Percentiles rank a stretch among this genome's conserved stretches.
These are phyloP conservation scores for Coprinopsis marcescibilis DNA, from an alignment of 768 basidiomycete species.

Conservation along the genomic window DNA sequence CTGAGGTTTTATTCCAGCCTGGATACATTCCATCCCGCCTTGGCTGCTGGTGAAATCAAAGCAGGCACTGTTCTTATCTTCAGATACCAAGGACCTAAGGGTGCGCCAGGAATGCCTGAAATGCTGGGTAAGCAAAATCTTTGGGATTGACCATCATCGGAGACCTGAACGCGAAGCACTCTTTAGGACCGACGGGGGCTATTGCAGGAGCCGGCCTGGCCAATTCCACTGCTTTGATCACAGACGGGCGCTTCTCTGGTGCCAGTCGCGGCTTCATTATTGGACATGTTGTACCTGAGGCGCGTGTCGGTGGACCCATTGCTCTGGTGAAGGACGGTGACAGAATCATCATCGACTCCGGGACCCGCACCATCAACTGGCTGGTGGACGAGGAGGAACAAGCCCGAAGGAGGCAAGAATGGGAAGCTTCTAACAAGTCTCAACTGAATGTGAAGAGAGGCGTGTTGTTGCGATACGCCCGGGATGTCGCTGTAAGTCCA, in stretches of 20 bases:
- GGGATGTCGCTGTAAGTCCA: conserved; percentile 75
- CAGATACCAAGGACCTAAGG: conserved; percentile 86
- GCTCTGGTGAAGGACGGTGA: conserved; percentile 85
- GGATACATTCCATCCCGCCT: conserved; percentile 65
- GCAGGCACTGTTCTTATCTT: conserved; percentile 74
- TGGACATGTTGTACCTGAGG: conserved; percentile 58
- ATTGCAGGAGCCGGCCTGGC: conserved; percentile 82
- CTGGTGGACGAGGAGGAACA: conserved; percentile 64
- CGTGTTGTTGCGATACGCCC: conserved; percentile 71
- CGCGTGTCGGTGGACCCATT: conserved; percentile 79
- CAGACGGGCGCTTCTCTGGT: conserved; percentile 87
- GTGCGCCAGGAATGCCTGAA: conserved; percentile 92
- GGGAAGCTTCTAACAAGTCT: conserved; percentile 63
- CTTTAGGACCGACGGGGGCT: conserved; percentile 69
- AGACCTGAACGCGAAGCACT: neutral
- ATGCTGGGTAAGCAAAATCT: conserved; percentile 32
- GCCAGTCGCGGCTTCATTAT: conserved; percentile 55
- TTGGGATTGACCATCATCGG: neutral
- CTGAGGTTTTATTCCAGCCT: conserved; percentile 34
- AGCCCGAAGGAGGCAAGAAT: conserved; percentile 51
- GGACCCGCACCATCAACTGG: conserved; percentile 64
- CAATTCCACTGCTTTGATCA: conserved; percentile 74
- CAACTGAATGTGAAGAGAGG: conserved; percentile 68
- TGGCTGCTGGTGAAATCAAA: conserved; percentile 70
- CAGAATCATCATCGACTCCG: conserved; percentile 66